Conservation (phyloP, 768 basidiomycete species). For the Macrolepiota dolichaula region DNA sequence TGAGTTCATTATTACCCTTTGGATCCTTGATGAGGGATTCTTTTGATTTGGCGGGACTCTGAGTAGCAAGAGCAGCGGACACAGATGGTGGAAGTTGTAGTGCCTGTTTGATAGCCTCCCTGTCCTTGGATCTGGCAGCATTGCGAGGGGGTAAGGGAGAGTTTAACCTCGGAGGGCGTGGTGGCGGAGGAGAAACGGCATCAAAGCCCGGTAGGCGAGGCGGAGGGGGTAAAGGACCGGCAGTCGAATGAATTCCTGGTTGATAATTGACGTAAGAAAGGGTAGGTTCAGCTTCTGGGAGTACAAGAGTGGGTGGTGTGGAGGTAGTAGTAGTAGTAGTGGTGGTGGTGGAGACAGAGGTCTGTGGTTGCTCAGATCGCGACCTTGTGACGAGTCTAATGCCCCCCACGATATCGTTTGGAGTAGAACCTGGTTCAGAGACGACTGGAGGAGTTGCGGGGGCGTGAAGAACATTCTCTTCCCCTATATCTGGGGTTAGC, state of each 20-base stretch:
- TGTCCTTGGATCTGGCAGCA: constrained; percentile 33
- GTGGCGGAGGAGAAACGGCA: constrained; percentile 7
- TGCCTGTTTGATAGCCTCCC: constrained; percentile 57
- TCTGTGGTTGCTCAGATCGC: neutral
- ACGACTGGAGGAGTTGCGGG: constrained; percentile 65
- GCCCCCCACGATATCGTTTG: neutral
- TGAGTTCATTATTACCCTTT: neutral
- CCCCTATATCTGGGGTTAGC: constrained; percentile 60
- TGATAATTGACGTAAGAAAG: constrained; percentile 12
- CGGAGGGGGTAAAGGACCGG: constrained; percentile 15
- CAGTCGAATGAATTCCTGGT: constrained; percentile 14
- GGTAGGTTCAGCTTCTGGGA: neutral
- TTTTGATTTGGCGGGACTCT: constrained; percentile 19
- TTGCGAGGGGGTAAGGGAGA: constrained; percentile 21
- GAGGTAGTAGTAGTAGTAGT: neutral
- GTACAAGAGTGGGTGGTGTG: neutral
- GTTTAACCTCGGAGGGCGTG: constrained; percentile 18
- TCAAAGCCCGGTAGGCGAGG: constrained; percentile 12
- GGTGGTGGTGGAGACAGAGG: neutral
- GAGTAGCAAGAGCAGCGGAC: constrained; percentile 37
- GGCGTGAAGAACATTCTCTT: constrained; percentile 53
- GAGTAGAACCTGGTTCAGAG: constrained; percentile 37
- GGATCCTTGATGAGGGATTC: constrained; percentile 5
- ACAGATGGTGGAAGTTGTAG: constrained; percentile 59
- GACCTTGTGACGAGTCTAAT: constrained; percentile 5